Conservation (phyloP, 768 basidiomycete genomes). For the Steccherinum ochraceum region DNA sequence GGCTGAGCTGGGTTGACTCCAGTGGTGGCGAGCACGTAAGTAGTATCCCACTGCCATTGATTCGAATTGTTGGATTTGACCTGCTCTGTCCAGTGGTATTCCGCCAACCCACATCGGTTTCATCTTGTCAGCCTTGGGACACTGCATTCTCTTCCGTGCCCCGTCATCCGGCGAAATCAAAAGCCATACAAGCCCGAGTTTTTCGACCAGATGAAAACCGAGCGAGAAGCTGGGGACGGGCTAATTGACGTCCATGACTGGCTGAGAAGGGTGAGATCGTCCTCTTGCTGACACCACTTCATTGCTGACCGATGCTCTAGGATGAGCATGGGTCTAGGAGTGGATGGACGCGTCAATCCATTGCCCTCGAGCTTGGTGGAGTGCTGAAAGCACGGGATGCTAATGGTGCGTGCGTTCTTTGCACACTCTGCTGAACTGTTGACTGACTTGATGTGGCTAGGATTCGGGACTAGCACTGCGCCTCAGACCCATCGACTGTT, state of each 20-base stretch:
- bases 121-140: constrained; percentile 77
- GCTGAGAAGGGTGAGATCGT: constrained; percentile 38
- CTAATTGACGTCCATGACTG: constrained; percentile 53
- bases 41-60: constrained; percentile 2
- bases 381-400: constrained; percentile 46
- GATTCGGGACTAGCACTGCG: too few relatives aligned
- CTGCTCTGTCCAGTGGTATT: constrained; percentile 42
- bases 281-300: too few relatives aligned
- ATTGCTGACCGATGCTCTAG: neutral
- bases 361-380: constrained; percentile 54
- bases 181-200: constrained; percentile 84
- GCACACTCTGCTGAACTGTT: too few relatives aligned
- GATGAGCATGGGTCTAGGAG: constrained; percentile 1
- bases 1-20: constrained; percentile 72
- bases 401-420: constrained; percentile 7
- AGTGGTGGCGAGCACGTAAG: constrained; percentile 59
- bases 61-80: neutral
- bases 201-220: constrained; percentile 57
- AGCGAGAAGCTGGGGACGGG: constrained; percentile 55
- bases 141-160: constrained; percentile 82
- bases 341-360: constrained; percentile 45
- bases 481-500: constrained; percentile 40
- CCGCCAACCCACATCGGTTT: constrained; percentile 80
- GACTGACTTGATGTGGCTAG: too few relatives aligned
- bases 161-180: constrained; percentile 73